Base-by-base conservation (phyloP, 1,139 yeast genomes). In the Nakaseomyces sp. region DNA sequence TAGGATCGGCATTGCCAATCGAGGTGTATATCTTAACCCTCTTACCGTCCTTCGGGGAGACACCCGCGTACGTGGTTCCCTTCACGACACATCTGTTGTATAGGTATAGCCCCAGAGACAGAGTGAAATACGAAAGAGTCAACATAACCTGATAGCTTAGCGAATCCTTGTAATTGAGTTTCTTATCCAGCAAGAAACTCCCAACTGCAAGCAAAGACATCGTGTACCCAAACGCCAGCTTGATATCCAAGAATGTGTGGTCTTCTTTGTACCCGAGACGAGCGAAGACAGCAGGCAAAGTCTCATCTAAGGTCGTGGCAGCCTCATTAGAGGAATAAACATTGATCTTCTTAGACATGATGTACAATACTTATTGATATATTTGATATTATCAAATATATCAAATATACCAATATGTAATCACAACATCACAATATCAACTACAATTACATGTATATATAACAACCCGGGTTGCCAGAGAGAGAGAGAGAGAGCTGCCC, bases 141-240 rank as follows among this genome's bases (percentile, higher is more conserved):
- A 76, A 70, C 8, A 73, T 51, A 53, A 67, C 63, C 22, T 75
- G 72, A 43, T 66, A 65, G 17, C 52, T 44, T 40, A 67, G 58
- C 3, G 70, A 70, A 4, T 67, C 67, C 7, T 60, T 56, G 51
- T 72, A 72, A 49, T 78, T 68, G 47, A 69, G 68, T 50, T 77
- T 75, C 64, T 82, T 82, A 61, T 89, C 96, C 37, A 78, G 61
- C 46, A 71, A 70, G 58, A 76, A 87, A 46, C 87, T 74, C 5
- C 68, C 61, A 1, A 74, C 95, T 2, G 95, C 85, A 15, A 81
- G 66, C 1, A 69, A 65, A 8, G 84, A 89, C 2, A 87, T 76
- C 10, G 71, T 51, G 54, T 78, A 80, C 0, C 96, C 95, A 37
- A 88, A 62, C 0, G 72, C 79, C 40, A 89, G 69, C 54, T 83